Evolutionary conservation across 148 eudicot species (phyloP).

Genomic region (Amaranthus hypochondriacus): DNA sequence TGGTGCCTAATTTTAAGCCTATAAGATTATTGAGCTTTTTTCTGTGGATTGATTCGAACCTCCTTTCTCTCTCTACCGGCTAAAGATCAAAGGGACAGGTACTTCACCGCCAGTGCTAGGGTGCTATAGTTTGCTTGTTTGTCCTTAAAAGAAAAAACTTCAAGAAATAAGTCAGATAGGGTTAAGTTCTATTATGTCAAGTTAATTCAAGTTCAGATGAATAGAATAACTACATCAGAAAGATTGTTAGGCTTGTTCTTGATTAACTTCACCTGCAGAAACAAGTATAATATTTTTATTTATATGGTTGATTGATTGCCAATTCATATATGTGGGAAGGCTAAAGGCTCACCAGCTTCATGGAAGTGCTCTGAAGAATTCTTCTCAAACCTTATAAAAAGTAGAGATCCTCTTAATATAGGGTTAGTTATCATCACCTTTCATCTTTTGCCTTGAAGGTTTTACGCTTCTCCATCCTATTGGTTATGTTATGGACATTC

Average conservation of each 20-base stretch:
- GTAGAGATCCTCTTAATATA: conserved; percentile 80
- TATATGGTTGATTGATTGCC: not conserved
- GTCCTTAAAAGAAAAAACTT: too few species aligned
- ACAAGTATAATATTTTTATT: not conserved
- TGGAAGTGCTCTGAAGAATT: conserved; percentile 99
- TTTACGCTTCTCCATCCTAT: not conserved
- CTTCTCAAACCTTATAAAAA: conserved; percentile 74
- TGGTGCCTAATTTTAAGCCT: not conserved
- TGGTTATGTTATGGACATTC: not conserved
- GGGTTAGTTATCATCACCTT: conserved; percentile 50
- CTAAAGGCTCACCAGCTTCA: conserved; percentile 66
- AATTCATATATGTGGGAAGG: conserved; percentile 31
- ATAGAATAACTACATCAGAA: not conserved
- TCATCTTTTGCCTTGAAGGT: conserved; percentile 7
- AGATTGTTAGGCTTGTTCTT: not conserved
- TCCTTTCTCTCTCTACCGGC: not conserved
- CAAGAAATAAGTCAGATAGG: too few species aligned
- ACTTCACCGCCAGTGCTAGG: not conserved
- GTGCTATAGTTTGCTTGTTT: too few species aligned
- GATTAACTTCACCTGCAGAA: not conserved
- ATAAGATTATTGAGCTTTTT: not conserved
- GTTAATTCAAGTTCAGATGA: too few species aligned
- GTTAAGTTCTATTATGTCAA: too few species aligned
- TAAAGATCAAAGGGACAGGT: not conserved
- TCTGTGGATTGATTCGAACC: not conserved